phyloP scores from a whole-genome alignment of 352 stramenopile species.

The Phytophthora brassicae region DNA sequence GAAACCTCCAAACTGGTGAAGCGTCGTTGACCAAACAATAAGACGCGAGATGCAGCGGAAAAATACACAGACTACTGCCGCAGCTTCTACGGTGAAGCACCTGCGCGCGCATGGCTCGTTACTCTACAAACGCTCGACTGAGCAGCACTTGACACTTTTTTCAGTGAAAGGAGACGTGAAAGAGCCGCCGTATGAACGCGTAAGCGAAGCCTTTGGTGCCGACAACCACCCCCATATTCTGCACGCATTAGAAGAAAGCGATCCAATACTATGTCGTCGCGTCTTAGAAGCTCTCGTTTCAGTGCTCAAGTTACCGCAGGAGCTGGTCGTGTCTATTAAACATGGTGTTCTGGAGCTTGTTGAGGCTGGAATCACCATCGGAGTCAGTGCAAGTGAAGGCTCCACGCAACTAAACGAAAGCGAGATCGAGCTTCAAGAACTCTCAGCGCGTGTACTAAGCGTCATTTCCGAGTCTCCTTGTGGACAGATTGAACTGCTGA shows the following conservation, averaged over 20 bases:
- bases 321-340: conserved; percentile 67
- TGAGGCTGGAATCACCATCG: conserved; percentile 29
- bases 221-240: conserved; percentile 76
- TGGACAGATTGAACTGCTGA: conserved; percentile 43
- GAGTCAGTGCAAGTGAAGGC: neutral
- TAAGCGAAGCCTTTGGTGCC: conserved; percentile 64
- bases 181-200: conserved; percentile 58
- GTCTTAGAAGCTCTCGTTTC: conserved; percentile 48
- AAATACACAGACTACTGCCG: neutral
- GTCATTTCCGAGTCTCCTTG: conserved; percentile 51
- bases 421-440: conserved; percentile 49
- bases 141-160: conserved; percentile 63
- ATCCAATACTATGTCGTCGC: conserved; percentile 48
- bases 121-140: conserved; percentile 65
- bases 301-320: conserved; percentile 62
- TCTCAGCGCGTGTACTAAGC: conserved; percentile 54
- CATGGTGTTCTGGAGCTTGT: conserved; percentile 58
- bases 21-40: conserved; percentile 13
- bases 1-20: conserved; percentile 23
- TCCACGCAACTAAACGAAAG: conserved; percentile 17
- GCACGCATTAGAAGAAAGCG: conserved; percentile 55
- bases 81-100: conserved; percentile 43
- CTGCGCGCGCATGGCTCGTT: conserved; percentile 54
- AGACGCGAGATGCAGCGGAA: conserved; percentile 18
- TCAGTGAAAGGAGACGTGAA: conserved; percentile 50